Base-by-base conservation (phyloP, 129 eudicot species). In the Scalesia atractyloides region DNA sequence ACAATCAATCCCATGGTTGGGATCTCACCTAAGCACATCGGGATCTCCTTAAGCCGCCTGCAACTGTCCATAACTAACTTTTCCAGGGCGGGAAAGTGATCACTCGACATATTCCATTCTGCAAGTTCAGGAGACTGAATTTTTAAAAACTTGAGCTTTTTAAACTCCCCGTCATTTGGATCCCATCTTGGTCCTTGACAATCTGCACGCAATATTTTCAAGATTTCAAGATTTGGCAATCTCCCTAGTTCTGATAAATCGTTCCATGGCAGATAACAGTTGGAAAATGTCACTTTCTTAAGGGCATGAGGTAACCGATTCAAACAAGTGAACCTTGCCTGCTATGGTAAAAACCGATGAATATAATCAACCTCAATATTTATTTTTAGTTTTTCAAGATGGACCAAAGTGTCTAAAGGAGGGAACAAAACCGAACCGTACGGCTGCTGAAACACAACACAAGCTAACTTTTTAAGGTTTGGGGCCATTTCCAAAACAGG, bases 141-240 rank as follows among this genome's bases (percentile, higher is more conserved):
- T 24, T 71, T 69, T 81, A 83, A 70, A 54, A 53, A 68, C 34
- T 72, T 69, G 11, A 79, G 87, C 52, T 74, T 68, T 39, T 58
- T 63, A 59, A 83, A 79, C 46, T 67, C 81, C 52, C 77, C 83
- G 8, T 78, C 75, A 43, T 48, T 41, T 41, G 83, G 73, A 33
- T 83, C 78, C 87, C 83, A 83, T 8, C 37, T 34, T 18, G 52
- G 66, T 24, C 87, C 87, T 24, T 54, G 30, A 52, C 57, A 83
- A 18, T 59, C 68, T 15, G 14, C 12, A 24, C 53, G 34, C 43
- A 59, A 62, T 51, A 83, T 50, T 47, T 83, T 79, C 9, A 83
- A 77, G 48, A 79, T 69, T 68, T 83, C 84, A 9, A 83, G 80
- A 24, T 73, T 73, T 0, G 87, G 83, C 30, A 79, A 59, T 68